Evolutionary conservation across 768 basidiomycete species (phyloP).

Genomic region (Mycena latifolia): DNA sequence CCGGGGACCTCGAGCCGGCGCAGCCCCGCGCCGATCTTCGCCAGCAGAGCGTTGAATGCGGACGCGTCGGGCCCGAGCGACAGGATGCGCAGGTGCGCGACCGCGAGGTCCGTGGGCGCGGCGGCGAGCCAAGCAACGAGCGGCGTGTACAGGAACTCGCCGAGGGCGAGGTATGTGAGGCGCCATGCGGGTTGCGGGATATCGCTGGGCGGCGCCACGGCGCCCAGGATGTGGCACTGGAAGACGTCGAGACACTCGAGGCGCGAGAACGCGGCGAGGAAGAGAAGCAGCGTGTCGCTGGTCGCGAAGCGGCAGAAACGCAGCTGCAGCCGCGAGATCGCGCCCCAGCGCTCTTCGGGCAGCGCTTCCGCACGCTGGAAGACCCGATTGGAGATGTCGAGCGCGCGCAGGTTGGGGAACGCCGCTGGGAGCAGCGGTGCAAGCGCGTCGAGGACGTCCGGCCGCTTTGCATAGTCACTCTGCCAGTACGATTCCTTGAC

Average conservation of each 20-base stretch:
- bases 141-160: slow-evolving; percentile 19
- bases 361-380: background rate
- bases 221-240: slow-evolving; percentile 12
- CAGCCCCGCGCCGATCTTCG: slow-evolving; percentile 12
- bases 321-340: slow-evolving; percentile 11
- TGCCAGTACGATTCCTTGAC: background rate
- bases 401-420: slow-evolving; percentile 11
- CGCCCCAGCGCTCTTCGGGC: background rate
- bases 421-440: background rate
- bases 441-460: background rate
- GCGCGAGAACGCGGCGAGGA: slow-evolving; percentile 21
- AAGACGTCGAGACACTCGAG: slow-evolving; percentile 26
- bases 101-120: background rate
- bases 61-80: slow-evolving; percentile 21
- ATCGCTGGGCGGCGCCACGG: background rate
- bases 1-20: slow-evolving; percentile 21
- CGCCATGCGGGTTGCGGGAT: slow-evolving; percentile 14
- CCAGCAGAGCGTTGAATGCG: slow-evolving; percentile 15
- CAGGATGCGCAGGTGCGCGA: slow-evolving; percentile 24
- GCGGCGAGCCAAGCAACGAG: slow-evolving; percentile 25
- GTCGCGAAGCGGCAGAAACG: slow-evolving; percentile 19
- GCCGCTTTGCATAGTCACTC: background rate
- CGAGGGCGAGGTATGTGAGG: slow-evolving; percentile 23
- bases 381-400: slow-evolving; percentile 4
- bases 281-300: slow-evolving; percentile 2